Conservation (phyloP, 345 rosid genomes). For the Conringia planisiliqua region DNA sequence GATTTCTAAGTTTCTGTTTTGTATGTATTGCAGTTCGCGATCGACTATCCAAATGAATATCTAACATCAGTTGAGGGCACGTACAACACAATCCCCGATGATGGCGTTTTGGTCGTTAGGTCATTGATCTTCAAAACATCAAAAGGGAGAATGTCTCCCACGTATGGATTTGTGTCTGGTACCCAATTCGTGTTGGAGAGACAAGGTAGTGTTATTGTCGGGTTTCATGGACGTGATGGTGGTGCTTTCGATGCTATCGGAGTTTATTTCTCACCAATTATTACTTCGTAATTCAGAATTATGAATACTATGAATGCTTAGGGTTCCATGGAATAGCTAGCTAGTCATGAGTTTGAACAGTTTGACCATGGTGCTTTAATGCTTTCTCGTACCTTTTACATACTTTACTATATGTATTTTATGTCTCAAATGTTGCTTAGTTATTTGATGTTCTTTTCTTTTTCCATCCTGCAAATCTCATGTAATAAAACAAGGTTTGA, state of each 20-base stretch:
- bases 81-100: not conserved
- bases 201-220: slow-evolving; percentile 12
- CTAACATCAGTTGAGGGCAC: slow-evolving; percentile 25
- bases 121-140: slow-evolving; percentile 27
- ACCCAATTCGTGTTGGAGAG: slow-evolving; percentile 14
- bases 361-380: not conserved
- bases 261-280: slow-evolving; percentile 17
- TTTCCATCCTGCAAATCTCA: not conserved
- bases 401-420: not conserved
- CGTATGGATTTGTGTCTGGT: slow-evolving; percentile 12
- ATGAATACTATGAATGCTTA: not conserved
- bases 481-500: not conserved
- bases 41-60: slow-evolving; percentile 25
- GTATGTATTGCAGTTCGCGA: not conserved
- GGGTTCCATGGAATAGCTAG: not conserved
- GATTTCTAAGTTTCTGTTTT: not conserved
- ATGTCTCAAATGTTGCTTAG: not conserved
- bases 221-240: slow-evolving; percentile 31
- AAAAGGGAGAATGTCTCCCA: slow-evolving; percentile 23
- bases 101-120: not conserved
- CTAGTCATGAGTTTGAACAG: not conserved
- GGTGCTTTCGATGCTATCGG: slow-evolving; percentile 22
- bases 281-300: not conserved
- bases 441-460: not conserved
- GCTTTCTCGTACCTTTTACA: not conserved